Conservation (phyloP, 2,329 filamentous ascomycete species). For the Plenodomus biglobosus region DNA sequence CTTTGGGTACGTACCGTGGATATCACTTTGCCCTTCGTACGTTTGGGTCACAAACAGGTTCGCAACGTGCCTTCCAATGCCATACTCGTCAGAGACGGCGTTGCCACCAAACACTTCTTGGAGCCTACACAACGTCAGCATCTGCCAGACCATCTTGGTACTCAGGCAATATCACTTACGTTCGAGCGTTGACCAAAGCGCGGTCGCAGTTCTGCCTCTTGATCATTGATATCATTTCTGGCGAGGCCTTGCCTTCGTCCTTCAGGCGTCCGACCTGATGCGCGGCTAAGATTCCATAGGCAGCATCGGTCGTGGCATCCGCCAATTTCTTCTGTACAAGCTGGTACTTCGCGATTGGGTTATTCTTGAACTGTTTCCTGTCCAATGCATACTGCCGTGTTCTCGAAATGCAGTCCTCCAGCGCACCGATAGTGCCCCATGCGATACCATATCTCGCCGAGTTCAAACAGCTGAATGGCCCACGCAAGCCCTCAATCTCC, state of each 20-base stretch:
- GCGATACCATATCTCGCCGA: constrained; percentile 92
- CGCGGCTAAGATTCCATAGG: constrained; percentile 86
- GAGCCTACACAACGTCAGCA: constrained; percentile 53
- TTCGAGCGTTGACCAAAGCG: constrained; percentile 75
- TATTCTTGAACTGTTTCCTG: constrained; percentile 92
- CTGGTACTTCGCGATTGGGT: constrained; percentile 94
- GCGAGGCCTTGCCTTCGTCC: constrained; percentile 81
- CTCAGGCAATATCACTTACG: constrained; percentile 45
- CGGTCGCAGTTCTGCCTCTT: constrained; percentile 97
- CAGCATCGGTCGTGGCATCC: constrained; percentile 86
- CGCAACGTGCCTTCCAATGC: constrained; percentile 89
- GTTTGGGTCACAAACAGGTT: constrained; percentile 98
- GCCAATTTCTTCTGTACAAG: constrained; percentile 97
- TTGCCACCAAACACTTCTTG: constrained; percentile 98
- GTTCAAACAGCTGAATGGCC: constrained; percentile 93
- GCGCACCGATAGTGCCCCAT: constrained; percentile 87
- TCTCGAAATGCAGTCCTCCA: constrained; percentile 86
- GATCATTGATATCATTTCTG: constrained; percentile 96
- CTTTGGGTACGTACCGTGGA: constrained; percentile 72
- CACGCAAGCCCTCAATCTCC: constrained; percentile 78
- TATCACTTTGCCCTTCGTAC: constrained; percentile 97
- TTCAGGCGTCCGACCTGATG: constrained; percentile 91
- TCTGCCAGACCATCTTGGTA: not conserved
- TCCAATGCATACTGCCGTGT: constrained; percentile 87
- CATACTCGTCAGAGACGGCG: constrained; percentile 96